Conservation (phyloP, 371 early-diverging fungal species). For the Circinella minor region DNA sequence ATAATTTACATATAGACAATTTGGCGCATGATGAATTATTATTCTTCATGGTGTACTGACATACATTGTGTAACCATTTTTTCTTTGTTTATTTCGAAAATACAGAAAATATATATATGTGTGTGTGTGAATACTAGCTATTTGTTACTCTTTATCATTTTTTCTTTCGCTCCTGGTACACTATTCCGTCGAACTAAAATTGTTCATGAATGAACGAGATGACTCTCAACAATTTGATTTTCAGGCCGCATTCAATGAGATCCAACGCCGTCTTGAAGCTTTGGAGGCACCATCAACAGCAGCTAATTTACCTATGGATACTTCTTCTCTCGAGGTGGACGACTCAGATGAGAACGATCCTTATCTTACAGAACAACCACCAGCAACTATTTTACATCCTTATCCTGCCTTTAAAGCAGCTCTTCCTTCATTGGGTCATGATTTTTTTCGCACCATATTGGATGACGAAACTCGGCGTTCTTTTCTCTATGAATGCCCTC, state of each 20-base stretch:
- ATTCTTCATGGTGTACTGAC: not conserved
- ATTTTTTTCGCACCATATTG: not conserved
- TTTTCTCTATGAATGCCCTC: slow-evolving; percentile 1
- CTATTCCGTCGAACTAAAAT: not conserved
- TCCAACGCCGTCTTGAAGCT: not conserved
- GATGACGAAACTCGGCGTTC: slow-evolving; percentile 1
- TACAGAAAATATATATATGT: not conserved
- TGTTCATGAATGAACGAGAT: not conserved
- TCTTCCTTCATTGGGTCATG: not conserved
- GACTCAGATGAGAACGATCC: not conserved
- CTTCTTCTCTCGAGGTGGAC: not conserved
- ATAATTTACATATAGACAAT: too few relatives aligned
- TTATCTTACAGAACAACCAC: not conserved
- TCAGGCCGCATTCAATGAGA: not conserved
- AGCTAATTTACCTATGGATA: not conserved
- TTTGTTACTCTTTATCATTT: not conserved
- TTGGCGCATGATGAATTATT: too few relatives aligned
- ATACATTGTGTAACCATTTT: slow-evolving; percentile 1
- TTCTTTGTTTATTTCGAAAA: not conserved
- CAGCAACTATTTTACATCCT: not conserved
- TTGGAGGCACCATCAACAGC: not conserved
- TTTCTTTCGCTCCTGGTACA: slow-evolving; percentile 6
- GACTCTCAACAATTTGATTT: not conserved
- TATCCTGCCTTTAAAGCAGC: not conserved
- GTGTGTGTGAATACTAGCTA: not conserved